Evolutionary conservation across 345 rosid genomes (phyloP).

Genomic region (Eucalyptus sp.): DNA sequence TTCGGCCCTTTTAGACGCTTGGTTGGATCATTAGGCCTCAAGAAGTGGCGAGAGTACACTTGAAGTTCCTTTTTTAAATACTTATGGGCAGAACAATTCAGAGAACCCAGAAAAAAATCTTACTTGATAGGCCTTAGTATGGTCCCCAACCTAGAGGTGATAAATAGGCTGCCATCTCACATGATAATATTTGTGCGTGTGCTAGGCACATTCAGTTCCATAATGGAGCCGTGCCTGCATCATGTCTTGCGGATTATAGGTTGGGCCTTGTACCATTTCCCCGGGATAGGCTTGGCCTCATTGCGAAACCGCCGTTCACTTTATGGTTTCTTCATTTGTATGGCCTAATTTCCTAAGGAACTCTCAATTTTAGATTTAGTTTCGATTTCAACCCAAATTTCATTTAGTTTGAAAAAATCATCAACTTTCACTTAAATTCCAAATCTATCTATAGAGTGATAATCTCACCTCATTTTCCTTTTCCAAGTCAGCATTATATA

Average conservation of each 20-base stretch:
- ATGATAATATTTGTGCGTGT: neutral
- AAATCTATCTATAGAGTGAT: rapidly evolving
- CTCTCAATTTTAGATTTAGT: too few species aligned
- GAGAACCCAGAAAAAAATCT: neutral
- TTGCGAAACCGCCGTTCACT: neutral
- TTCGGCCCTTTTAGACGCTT: neutral
- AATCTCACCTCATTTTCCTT: too few species aligned
- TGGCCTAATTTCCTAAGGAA: too few species aligned
- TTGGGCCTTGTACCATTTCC: neutral
- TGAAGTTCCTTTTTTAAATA: neutral
- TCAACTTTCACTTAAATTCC: too few species aligned
- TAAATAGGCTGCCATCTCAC: rapidly evolving
- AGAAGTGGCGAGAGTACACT: neutral
- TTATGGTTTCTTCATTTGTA: neutral
- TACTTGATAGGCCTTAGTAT: neutral
- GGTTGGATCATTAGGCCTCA: neutral
- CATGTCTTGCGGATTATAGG: neutral
- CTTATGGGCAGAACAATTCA: neutral
- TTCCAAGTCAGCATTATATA: too few species aligned
- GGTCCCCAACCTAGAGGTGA: neutral
- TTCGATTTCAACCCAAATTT: rapidly evolving
- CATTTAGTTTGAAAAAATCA: too few species aligned
- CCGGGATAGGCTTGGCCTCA: neutral
- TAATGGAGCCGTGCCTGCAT: neutral
- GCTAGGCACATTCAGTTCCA: neutral